Evolutionary conservation across 768 basidiomycete species (phyloP).

Genomic region (Leucosporidium creatinivorum): DNA sequence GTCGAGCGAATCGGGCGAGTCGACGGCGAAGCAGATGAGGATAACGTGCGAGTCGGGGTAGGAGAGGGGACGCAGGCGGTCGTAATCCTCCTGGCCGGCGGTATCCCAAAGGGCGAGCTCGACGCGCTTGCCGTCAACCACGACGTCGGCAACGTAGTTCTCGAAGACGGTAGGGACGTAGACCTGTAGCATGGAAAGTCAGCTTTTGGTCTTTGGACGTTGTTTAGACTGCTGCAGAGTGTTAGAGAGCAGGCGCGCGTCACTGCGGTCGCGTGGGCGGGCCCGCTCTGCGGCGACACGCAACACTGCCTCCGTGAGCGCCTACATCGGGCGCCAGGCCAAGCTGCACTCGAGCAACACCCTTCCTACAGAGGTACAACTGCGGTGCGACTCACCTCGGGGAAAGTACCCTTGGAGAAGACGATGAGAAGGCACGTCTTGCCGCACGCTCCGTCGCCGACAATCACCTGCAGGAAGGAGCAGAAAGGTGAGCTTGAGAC

Average conservation of each 20-base stretch:
- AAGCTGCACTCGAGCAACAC: too few relatives aligned
- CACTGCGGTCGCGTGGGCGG: background rate
- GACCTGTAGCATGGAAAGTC: slow-evolving; percentile 53
- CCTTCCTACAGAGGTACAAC: too few relatives aligned
- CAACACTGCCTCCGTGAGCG: too few relatives aligned
- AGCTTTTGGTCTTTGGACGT: background rate
- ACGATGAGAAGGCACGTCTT: slow-evolving; percentile 91
- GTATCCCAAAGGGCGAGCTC: slow-evolving; percentile 99
- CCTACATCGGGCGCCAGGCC: too few relatives aligned
- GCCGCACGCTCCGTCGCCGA: slow-evolving; percentile 11
- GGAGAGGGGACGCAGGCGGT: slow-evolving; percentile 91
- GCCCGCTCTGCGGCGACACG: slow-evolving; percentile 3
- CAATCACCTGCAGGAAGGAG: too few relatives aligned
- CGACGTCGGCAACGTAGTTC: slow-evolving; percentile 76
- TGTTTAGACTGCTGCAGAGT: background rate
- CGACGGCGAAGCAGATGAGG: slow-evolving; percentile 96
- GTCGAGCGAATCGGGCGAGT: slow-evolving; percentile 94
- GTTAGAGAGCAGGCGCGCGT: background rate
- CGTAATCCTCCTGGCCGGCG: slow-evolving; percentile 98
- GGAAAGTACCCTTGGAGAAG: slow-evolving; percentile 93
- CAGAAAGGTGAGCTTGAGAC: too few relatives aligned
- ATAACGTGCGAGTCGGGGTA: slow-evolving; percentile 99
- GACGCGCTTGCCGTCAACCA: slow-evolving; percentile 96
- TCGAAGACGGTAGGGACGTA: slow-evolving; percentile 99
- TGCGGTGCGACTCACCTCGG: slow-evolving; percentile 55